Evolutionary conservation across 2,329 filamentous ascomycete genomes (phyloP).

Genomic region (Xylaria sp.): DNA sequence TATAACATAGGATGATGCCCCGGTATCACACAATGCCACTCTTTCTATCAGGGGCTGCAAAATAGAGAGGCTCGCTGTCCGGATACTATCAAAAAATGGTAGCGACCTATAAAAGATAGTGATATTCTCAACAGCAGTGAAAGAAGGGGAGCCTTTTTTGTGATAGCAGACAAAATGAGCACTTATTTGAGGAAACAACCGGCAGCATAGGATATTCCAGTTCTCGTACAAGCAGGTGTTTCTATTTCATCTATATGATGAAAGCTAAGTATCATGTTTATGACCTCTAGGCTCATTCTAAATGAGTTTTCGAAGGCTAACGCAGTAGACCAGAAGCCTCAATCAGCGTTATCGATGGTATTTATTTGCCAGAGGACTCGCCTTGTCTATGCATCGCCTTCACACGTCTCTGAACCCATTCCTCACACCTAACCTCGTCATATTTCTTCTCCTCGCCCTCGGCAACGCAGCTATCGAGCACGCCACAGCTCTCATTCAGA

Average conservation of each 20-base stretch:
- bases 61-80: too few species aligned
- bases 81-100: too few species aligned
- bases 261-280: background rate
- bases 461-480: conserved; percentile 53
- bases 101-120: too few species aligned
- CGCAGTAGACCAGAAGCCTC: background rate
- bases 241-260: background rate
- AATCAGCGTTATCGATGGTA: background rate
- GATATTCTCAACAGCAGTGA: background rate
- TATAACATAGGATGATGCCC: too few species aligned
- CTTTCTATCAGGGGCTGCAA: too few species aligned
- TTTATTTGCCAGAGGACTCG: conserved; percentile 12
- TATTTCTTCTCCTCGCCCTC: conserved; percentile 52
- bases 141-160: background rate
- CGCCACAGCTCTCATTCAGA: conserved; percentile 55
- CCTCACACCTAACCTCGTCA: conserved; percentile 53
- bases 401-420: conserved; percentile 53
- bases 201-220: background rate
- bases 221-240: background rate
- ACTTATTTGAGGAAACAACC: background rate
- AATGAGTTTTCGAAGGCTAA: background rate
- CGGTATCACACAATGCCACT: too few species aligned
- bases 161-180: background rate
- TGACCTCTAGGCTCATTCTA: background rate
- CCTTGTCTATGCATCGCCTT: conserved; percentile 49